These are phyloP conservation scores for Salix brachista DNA, from an alignment of 345 rosid species.

Conservation along the genomic window DNA sequence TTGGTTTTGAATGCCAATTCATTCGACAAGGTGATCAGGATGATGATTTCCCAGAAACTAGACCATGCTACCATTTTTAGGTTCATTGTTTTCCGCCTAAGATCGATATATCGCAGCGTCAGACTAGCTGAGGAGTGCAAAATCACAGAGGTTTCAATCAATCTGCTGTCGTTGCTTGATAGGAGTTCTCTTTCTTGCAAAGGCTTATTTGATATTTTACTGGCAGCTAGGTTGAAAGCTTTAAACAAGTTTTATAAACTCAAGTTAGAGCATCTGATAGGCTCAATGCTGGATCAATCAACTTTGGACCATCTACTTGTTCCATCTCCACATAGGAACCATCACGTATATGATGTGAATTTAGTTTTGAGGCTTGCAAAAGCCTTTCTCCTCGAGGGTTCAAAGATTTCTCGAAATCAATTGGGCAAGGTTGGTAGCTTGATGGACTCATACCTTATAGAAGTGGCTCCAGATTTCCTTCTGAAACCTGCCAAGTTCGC, in stretches of 20 bases:
- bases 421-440: slow-evolving; percentile 37
- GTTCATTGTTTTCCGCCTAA: slow-evolving; percentile 42
- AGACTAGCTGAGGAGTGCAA: slow-evolving; percentile 24
- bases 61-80: slow-evolving; percentile 29
- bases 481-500: slow-evolving; percentile 37
- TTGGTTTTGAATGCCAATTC: slow-evolving; percentile 31
- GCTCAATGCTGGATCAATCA: slow-evolving; percentile 45
- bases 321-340: slow-evolving; percentile 22
- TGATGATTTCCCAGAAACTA: slow-evolving; percentile 26
- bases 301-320: slow-evolving; percentile 41
- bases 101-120: slow-evolving; percentile 22
- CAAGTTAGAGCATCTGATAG: slow-evolving; percentile 43
- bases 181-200: slow-evolving; percentile 36
- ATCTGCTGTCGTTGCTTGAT: slow-evolving; percentile 32
- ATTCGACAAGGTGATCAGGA: slow-evolving; percentile 25
- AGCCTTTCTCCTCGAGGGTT: slow-evolving; percentile 23
- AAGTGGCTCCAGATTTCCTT: slow-evolving; percentile 46
- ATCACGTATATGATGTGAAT: slow-evolving; percentile 40
- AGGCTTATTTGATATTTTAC: slow-evolving; percentile 34
- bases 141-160: slow-evolving; percentile 25
- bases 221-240: slow-evolving; percentile 21
- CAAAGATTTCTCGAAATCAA: background rate
- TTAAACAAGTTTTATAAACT: slow-evolving; percentile 15
- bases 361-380: slow-evolving; percentile 45
- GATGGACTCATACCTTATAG: slow-evolving; percentile 44